phyloP scores from a whole-genome alignment of 2,329 filamentous ascomycete genomes.

The Pestalotiopsis sp. region DNA sequence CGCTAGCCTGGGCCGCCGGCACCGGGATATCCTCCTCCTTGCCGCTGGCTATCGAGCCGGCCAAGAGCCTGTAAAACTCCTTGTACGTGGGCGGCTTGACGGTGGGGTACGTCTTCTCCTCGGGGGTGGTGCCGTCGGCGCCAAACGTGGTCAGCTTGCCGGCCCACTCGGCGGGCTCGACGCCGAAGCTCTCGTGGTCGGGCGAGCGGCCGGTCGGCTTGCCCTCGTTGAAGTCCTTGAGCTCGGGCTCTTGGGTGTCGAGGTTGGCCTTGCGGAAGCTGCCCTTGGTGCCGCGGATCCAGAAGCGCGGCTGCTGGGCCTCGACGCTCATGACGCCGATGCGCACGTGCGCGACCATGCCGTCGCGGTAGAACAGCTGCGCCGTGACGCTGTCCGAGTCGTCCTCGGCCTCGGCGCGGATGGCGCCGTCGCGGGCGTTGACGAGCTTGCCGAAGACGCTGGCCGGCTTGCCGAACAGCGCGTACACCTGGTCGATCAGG shows the following conservation, averaged over 20 bases:
- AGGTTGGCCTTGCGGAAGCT: conserved; percentile 74
- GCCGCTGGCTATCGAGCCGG: conserved; percentile 48
- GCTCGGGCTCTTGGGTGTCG: conserved; percentile 76
- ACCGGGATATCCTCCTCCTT: conserved; percentile 56
- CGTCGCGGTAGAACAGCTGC: conserved; percentile 66
- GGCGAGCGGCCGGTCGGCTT: conserved; percentile 56
- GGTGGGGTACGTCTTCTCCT: conserved; percentile 55
- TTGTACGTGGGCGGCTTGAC: conserved; percentile 69
- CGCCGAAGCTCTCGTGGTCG: conserved; percentile 65
- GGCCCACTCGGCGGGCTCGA: conserved; percentile 60
- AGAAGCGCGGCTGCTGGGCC: conserved; percentile 71
- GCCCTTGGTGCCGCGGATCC: conserved; percentile 75
- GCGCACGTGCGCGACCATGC: conserved; percentile 69
- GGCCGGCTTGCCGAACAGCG: conserved; percentile 70
- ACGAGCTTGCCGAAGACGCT: conserved; percentile 69
- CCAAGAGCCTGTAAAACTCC: conserved; percentile 64
- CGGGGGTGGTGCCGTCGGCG: conserved; percentile 48
- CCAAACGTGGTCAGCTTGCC: conserved; percentile 62
- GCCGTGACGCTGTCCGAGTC: conserved; percentile 64
- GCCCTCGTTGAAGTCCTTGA: conserved; percentile 42
- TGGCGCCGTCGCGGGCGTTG: conserved; percentile 59
- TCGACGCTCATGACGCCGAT: conserved; percentile 72
- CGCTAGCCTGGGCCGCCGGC: conserved; percentile 52
- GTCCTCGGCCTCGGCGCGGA: conserved; percentile 37
- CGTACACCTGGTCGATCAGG: conserved; percentile 74